phyloP scores from a whole-genome alignment of 192 early-diverging fungal genomes.

The Coemansia sp. region DNA sequence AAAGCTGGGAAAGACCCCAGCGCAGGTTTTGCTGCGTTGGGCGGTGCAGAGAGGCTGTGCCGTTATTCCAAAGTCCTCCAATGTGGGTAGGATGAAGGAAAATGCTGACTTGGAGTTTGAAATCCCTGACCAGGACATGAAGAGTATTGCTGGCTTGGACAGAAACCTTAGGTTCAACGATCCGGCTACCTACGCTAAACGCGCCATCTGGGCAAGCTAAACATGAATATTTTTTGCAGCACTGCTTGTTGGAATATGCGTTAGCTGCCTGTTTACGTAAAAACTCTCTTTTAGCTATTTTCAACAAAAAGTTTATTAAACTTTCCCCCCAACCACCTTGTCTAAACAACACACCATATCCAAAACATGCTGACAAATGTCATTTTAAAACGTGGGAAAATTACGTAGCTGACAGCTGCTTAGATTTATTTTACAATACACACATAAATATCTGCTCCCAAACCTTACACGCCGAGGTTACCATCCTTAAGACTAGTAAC shows the following conservation, averaged over 20 bases:
- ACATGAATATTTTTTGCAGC: no score
- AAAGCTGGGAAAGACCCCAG: conserved; percentile 57
- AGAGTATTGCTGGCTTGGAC: conserved; percentile 18
- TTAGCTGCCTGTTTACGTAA: no score
- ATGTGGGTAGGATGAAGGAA: conserved; percentile 55
- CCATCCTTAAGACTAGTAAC: conserved; percentile 13
- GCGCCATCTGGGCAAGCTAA: conserved; percentile 28
- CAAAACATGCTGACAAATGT: no score
- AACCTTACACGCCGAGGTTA: conserved; percentile 22
- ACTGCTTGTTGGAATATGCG: no score
- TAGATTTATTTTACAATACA: no score
- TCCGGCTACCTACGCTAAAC: conserved; percentile 18
- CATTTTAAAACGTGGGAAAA: no score
- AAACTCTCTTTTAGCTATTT: no score
- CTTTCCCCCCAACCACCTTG: no score
- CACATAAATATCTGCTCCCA: no score
- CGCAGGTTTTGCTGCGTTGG: conserved; percentile 74
- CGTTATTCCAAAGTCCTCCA: conserved; percentile 78
- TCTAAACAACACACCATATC: no score
- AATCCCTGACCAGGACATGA: conserved; percentile 20
- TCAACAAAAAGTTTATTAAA: no score
- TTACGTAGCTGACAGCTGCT: no score
- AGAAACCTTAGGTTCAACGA: conserved; percentile 32
- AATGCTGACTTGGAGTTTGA: conserved; percentile 29
- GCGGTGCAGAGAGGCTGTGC: conserved; percentile 65